Base-by-base conservation (phyloP, 179 eudicot genomes). In the Monotropa hypopitys region DNA sequence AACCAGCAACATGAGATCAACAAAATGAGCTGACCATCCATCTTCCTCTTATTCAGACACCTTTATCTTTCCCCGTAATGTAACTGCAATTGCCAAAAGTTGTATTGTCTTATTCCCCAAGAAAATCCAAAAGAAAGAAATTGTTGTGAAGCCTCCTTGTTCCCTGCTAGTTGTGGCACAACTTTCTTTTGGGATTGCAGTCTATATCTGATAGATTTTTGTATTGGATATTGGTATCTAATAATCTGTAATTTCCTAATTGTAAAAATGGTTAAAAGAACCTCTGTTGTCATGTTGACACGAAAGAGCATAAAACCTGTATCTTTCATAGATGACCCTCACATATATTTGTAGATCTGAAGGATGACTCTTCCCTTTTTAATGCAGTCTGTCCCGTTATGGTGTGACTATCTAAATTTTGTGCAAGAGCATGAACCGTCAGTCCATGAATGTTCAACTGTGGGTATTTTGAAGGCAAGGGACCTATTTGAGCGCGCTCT, bases 401-500 rank as follows among this genome's bases (percentile, higher is more conserved):
- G 98, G 98, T 90, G 96, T 80, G 99, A 90, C 79, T 95, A 90
- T 84, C 57, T 91, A 78, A 85, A 84, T 75, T 95, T 90, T 85
- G 78, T 93, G 26, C 90, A 84, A 90, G 95, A 93, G 57, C 81
- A 86, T 76, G 97, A 95, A 50, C 89, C 90, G 18, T 85, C 88
- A n/a, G 84, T 91, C 51, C 80, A 87, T 32, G 86, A 85, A 77
- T 86, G 91, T 84, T 82, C 97, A 54, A 82, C 82, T 57, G 78
- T 80, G 80, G 98, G 97, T 65, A 81, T 91, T 77, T 87, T 88
- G 66, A 93, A 90, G 79, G 89, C 89, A 9, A 91, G 98, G 82
- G 80, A 85, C 80, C 85, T 95, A 43, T 93, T 95, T 83, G 99
- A 93, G 90, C 96, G 93, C 83, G 98, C 98, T 77, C 86, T 93